Conservation (phyloP, 371 early-diverging fungal species). For the Massospora cicadina region DNA sequence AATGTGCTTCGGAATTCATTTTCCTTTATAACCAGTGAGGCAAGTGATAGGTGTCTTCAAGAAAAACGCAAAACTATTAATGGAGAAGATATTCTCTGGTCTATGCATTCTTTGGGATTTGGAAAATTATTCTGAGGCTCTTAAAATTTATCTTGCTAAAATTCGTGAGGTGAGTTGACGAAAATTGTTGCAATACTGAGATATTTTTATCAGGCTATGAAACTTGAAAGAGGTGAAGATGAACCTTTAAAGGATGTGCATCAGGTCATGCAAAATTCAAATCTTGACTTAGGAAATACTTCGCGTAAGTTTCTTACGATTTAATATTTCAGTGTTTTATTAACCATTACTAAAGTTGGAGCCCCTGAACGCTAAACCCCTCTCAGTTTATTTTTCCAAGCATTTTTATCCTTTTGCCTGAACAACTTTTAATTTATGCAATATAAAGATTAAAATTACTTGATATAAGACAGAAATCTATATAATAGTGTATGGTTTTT, state of each 20-base stretch:
- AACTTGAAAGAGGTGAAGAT: conserved; percentile 6
- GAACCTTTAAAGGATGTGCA: background rate
- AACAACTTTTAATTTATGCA: too few relatives aligned
- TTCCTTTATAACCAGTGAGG: conserved; percentile 98
- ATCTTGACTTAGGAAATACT: background rate
- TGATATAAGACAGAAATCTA: too few relatives aligned
- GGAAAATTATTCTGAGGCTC: conserved; percentile 92
- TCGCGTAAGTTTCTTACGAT: background rate
- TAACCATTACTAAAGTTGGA: background rate
- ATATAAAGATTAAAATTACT: too few relatives aligned
- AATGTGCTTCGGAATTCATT: conserved; percentile 99
- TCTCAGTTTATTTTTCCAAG: too few relatives aligned
- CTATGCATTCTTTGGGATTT: conserved; percentile 97
- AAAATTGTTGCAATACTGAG: background rate
- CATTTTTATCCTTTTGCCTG: too few relatives aligned
- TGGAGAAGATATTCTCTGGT: conserved; percentile 99
- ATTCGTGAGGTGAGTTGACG: conserved; percentile 55
- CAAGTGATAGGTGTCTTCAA: conserved; percentile 82
- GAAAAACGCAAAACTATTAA: conserved; percentile 98
- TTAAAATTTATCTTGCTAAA: conserved; percentile 80
- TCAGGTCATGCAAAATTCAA: background rate
- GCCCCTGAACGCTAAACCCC: background rate
- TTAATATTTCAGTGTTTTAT: background rate
- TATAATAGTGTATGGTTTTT: too few relatives aligned
- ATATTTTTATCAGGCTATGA: conserved; percentile 7